Base-by-base conservation (phyloP, 2,329 filamentous ascomycete species). In the Mariannaea elegans region DNA sequence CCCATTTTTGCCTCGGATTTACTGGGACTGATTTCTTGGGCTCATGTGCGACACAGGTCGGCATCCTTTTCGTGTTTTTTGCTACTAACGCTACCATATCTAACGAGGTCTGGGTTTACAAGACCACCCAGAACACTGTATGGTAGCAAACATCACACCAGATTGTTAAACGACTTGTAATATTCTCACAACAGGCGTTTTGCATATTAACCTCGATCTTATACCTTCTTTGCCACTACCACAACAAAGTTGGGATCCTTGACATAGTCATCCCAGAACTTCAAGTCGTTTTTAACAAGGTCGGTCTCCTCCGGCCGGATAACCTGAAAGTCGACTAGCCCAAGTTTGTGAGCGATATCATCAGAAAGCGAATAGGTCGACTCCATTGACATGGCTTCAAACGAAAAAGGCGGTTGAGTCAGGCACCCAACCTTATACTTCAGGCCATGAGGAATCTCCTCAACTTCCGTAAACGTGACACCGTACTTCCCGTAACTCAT, bases 211-310 rank as follows among this genome's bases (percentile, higher is more conserved):
- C 39, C 19, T 42, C 19, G 2, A 23, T 24, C 19, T 42, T 21
- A 42, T 42, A 10, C 39, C 13, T 42, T 42, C 39, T 19, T 42
- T 23, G 39, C 39, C 19, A 42, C 39, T 14, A 42, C 39, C 39
- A 42, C 39, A 42, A 42, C 39, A 42, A 42, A 42, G 39, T 42
- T 42, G 14, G 39, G 39, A 42, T 42, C 39, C 19, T 42, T 42
- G 39, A 42, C 7, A 42, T 42, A 42, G 12, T 42, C 39, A 23
- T 42, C 39, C 39, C 39, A 42, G 39, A 42, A 42, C 18, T 14
- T 10, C 18, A 42, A 23, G 19, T 42, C 39, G 23, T 23, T 19
- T 14, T 42, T 42, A 19, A 42, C 39, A 23, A 42, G 10, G 19
- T 42, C 39, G 16, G 39, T 42, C 18, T 42, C 39, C 39, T 42